Base-by-base conservation (phyloP, 345 rosid species). In the Arabis hirsuta region DNA sequence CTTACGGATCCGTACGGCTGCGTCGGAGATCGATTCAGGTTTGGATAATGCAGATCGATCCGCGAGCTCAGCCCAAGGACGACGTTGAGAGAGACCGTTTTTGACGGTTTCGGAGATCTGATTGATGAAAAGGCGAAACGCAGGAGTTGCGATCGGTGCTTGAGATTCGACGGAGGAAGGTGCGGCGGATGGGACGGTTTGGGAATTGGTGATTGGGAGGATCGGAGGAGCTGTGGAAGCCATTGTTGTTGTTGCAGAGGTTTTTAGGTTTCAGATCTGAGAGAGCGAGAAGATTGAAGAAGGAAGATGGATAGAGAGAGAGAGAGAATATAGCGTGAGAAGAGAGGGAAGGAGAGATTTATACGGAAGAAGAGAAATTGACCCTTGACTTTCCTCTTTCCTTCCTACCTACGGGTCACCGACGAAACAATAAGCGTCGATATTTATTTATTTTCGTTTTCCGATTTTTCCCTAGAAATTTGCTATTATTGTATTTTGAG, bases 21-120 rank as follows among this genome's bases (percentile, higher is more conserved):
- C 90, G 6, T 86, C 90, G 62, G 86, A 72, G 31, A 81, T 63
- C 4, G 86, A 84, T 1, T 86, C 90, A 1, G 90, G 88, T 26
- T 84, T 84, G 13, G 86, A 72, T 48, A 86, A 82, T 58, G 84
- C 81, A 31, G 86, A 68, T 4, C 86, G 84, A 59, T 86, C 90
- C 0, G 73, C 79, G 1, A 85, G 85, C 42, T 85, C 87, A 1
- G 72, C 9, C 87, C 89, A 85, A 4, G 84, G 87, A 32, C 87
- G 89, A 12, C 89, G 85, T 26, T 83, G 81, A 12, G 89, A 78
- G 65, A 85, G 61, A 10, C 84, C 85, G 48, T 76, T 71, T 55
- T 70, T 74, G 60, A 85, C 60, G 59, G 84, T 70, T 6, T 82
- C 86, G 12, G 82, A 45, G 62, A 85, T 56, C 34, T 73, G 71